Evolutionary conservation across 2,329 filamentous ascomycete genomes (phyloP).

Genomic region (Huntiella omanensis): DNA sequence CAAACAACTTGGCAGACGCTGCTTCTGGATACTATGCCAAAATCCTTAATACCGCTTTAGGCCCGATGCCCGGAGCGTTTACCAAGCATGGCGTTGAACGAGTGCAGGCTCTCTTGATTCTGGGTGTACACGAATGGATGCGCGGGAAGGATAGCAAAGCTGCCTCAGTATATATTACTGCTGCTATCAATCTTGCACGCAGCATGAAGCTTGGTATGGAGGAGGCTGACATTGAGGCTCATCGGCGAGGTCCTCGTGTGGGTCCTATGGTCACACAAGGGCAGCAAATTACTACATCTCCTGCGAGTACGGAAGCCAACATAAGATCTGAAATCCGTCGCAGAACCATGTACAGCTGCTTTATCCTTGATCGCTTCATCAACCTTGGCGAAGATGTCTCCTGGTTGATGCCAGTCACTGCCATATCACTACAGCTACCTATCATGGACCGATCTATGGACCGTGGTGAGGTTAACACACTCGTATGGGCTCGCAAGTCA

Average conservation of each 20-base stretch:
- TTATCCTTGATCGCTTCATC: constrained; percentile 52
- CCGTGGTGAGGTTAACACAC: constrained; percentile 4
- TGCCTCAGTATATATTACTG: constrained; percentile 35
- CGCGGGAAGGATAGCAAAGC: constrained; percentile 37
- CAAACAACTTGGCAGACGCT: constrained; percentile 16
- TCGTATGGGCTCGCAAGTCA: constrained; percentile 8
- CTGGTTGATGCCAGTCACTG: constrained; percentile 7
- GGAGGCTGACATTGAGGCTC: constrained; percentile 1
- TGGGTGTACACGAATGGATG: constrained; percentile 54
- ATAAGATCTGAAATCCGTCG: constrained; percentile 42
- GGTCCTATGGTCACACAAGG: no score
- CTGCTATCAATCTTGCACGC: constrained; percentile 45
- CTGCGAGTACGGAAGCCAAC: constrained; percentile 11
- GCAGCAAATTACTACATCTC: constrained; percentile 9
- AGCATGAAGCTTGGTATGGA: constrained; percentile 25
- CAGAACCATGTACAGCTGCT: constrained; percentile 57
- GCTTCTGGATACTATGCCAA: constrained; percentile 48
- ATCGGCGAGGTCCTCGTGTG: neutral
- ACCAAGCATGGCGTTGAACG: constrained; percentile 38
- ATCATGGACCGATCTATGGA: constrained; percentile 23
- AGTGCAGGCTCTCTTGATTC: constrained; percentile 50
- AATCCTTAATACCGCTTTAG: constrained; percentile 33
- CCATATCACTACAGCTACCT: constrained; percentile 1
- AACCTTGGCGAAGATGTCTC: constrained; percentile 36
- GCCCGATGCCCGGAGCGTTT: constrained; percentile 27